These are phyloP conservation scores for Multifurca ochricompacta DNA, from an alignment of 768 basidiomycete species.

Conservation along the genomic window DNA sequence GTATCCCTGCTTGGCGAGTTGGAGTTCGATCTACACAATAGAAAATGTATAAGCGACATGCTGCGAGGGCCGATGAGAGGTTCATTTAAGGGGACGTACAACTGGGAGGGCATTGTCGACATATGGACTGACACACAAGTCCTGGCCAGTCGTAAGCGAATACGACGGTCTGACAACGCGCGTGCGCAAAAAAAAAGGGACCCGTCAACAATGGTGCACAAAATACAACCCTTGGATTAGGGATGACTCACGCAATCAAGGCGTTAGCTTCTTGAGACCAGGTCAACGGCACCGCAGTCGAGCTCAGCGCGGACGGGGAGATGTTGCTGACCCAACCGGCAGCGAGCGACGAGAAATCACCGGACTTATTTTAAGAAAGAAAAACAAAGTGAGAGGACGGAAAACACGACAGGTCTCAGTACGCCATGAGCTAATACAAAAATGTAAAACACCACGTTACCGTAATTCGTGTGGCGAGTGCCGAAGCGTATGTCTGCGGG, in stretches of 20 bases:
- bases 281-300: conserved; percentile 26
- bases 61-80: background rate
- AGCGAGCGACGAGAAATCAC: conserved; percentile 23
- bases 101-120: conserved; percentile 23
- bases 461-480: conserved; percentile 37
- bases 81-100: conserved; percentile 16
- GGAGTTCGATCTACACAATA: conserved; percentile 27
- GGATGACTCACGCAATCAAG: conserved; percentile 26
- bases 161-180: conserved; percentile 25
- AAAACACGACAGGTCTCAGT: too few species aligned
- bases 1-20: conserved; percentile 27
- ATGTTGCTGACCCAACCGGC: conserved; percentile 27
- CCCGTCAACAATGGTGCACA: background rate
- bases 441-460: too few species aligned
- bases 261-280: conserved; percentile 27
- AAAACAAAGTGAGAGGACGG: too few species aligned
- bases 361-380: conserved; percentile 18
- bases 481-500: conserved; percentile 30
- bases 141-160: conserved; percentile 24
- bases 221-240: background rate
- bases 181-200: too few species aligned
- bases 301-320: conserved; percentile 24
- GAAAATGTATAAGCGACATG: background rate
- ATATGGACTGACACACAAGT: conserved; percentile 25
- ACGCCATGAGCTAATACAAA: too few species aligned